Conservation (phyloP, 2,329 filamentous ascomycete genomes). For the Aspergillus udagawae region DNA sequence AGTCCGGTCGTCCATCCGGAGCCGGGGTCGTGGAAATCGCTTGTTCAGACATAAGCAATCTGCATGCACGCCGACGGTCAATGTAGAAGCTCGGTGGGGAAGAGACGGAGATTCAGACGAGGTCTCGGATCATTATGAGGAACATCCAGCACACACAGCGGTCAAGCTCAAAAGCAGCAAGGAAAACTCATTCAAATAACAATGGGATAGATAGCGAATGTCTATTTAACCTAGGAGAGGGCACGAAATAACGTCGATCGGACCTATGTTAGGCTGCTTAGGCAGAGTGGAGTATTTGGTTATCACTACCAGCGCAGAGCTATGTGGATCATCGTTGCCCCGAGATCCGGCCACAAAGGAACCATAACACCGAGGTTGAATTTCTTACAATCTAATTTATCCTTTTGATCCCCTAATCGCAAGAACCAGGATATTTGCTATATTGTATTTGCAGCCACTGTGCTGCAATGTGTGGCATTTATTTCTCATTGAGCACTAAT, state of each 20-base stretch:
- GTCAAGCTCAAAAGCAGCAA: neutral
- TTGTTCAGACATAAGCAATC: slow-evolving; percentile 40
- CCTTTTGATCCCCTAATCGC: neutral
- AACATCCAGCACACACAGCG: neutral
- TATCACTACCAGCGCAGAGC: slow-evolving; percentile 35
- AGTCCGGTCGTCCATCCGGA: slow-evolving; percentile 21
- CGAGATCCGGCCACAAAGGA: slow-evolving; percentile 17
- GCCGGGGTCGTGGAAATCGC: slow-evolving; percentile 22
- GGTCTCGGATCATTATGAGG: slow-evolving; percentile 25
- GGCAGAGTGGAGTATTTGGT: slow-evolving; percentile 32
- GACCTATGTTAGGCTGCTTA: neutral
- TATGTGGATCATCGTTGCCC: slow-evolving; percentile 32
- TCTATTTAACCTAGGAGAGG: neutral
- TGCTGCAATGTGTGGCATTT: slow-evolving; percentile 48
- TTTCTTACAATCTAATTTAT: slow-evolving; percentile 6
- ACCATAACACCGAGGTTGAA: slow-evolving; percentile 1
- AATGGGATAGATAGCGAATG: neutral
- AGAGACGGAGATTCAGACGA: slow-evolving; percentile 16
- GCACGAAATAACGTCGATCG: neutral
- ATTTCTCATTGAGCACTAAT: slow-evolving; percentile 44
- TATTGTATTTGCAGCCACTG: slow-evolving; percentile 1
- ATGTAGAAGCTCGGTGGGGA: slow-evolving; percentile 6
- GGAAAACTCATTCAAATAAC: neutral
- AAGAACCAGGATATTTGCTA: neutral
- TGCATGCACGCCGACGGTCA: slow-evolving; percentile 32